Evolutionary conservation across 768 basidiomycete species (phyloP).

Genomic region (Hortiboletus flavorubellus): DNA sequence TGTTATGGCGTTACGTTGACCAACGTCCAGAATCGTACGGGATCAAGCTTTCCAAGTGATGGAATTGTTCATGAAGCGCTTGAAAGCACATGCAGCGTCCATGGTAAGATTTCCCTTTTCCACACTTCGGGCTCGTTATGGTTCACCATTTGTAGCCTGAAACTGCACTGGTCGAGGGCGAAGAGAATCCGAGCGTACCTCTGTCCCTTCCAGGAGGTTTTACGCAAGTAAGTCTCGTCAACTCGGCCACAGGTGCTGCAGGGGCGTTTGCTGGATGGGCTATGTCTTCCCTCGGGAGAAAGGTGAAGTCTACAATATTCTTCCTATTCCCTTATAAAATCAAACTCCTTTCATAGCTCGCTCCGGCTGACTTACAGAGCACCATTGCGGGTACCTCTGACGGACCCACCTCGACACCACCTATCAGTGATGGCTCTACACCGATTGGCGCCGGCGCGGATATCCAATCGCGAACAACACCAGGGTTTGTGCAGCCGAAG

Average conservation of each 20-base stretch:
- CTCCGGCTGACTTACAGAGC: slow-evolving; percentile 68
- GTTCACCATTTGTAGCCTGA: slow-evolving; percentile 46
- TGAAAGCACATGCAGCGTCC: slow-evolving; percentile 72
- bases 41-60: slow-evolving; percentile 96
- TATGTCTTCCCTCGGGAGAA: slow-evolving; percentile 83
- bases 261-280: slow-evolving; percentile 95
- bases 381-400: slow-evolving; percentile 47
- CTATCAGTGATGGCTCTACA: slow-evolving; percentile 3
- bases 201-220: slow-evolving; percentile 30
- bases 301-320: slow-evolving; percentile 40
- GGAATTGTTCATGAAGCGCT: slow-evolving; percentile 78
- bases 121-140: neutral
- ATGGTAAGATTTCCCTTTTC: slow-evolving; percentile 57
- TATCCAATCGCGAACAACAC: neutral
- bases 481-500: slow-evolving; percentile 41
- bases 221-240: slow-evolving; percentile 51
- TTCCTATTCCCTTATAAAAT: neutral
- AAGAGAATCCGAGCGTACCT: slow-evolving; percentile 27
- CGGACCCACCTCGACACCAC: slow-evolving; percentile 43
- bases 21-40: slow-evolving; percentile 66
- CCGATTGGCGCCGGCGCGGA: neutral
- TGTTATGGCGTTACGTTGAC: neutral
- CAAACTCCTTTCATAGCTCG: slow-evolving; percentile 45
- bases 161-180: slow-evolving; percentile 42
- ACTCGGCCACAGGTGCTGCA: slow-evolving; percentile 87